A percentile compares a stretch with the other conserved stretches of the same genome.
phyloP scores from a whole-genome alignment of 345 rosid species.

The Draba incana region DNA sequence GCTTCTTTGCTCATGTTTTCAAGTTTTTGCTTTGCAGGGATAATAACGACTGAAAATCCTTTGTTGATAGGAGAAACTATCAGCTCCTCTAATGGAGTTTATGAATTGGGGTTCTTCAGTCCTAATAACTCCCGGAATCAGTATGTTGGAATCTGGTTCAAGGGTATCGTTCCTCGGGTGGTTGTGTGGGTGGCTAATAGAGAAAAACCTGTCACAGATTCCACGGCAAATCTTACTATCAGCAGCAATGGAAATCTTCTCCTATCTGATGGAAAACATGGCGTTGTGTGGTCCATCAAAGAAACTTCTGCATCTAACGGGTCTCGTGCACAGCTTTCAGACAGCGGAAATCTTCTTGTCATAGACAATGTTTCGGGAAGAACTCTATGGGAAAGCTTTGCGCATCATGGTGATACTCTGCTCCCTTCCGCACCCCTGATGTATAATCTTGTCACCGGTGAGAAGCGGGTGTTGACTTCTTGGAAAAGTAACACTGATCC shows the following conservation, averaged over 20 bases:
- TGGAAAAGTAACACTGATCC: conserved; percentile 49
- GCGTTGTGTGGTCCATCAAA: conserved; percentile 38
- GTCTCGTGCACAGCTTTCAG: conserved; percentile 54
- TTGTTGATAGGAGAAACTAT: conserved; percentile 5
- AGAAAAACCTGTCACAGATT: conserved; percentile 41
- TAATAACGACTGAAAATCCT: not conserved
- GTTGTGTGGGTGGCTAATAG: conserved; percentile 61
- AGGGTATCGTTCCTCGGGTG: conserved; percentile 16
- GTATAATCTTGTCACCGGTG: conserved; percentile 15
- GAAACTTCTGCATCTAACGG: not conserved
- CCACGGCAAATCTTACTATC: conserved; percentile 27
- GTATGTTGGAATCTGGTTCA: conserved; percentile 53
- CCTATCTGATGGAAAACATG: conserved; percentile 16
- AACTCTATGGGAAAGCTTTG: conserved; percentile 42
- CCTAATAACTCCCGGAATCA: conserved; percentile 10
- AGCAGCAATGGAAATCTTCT: conserved; percentile 37
- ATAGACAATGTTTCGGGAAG: conserved; percentile 40
- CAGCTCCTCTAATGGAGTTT: conserved; percentile 27
- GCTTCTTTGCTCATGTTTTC: conserved; percentile 18
- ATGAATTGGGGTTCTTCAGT: conserved; percentile 48
- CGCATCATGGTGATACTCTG: conserved; percentile 38
- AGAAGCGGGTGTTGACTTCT: conserved; percentile 37
- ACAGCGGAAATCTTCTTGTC: conserved; percentile 61
- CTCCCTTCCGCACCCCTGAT: conserved; percentile 31
- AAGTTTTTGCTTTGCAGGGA: conserved; percentile 10